Conservation (phyloP, 495 filamentous ascomycete species). For the Ramalina intermedia region DNA sequence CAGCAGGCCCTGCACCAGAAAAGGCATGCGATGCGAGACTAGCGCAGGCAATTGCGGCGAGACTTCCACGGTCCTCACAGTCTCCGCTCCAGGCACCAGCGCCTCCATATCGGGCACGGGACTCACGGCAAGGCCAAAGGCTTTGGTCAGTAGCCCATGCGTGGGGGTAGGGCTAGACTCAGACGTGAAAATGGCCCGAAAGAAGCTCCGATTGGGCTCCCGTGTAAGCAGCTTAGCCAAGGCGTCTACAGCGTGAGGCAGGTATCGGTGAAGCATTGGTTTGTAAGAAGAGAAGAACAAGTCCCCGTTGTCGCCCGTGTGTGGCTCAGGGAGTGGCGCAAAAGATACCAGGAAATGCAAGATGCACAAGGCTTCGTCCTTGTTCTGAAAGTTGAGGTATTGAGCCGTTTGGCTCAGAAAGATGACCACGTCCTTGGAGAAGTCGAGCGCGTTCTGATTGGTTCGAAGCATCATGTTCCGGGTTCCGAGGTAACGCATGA, state of each 20-base stretch:
- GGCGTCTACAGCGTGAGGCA: slow-evolving; percentile 75
- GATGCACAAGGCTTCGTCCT: slow-evolving; percentile 76
- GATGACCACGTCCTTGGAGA: slow-evolving; percentile 90
- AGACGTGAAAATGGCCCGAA: slow-evolving; percentile 61
- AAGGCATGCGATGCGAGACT: slow-evolving; percentile 62
- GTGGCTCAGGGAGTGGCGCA: slow-evolving; percentile 54
- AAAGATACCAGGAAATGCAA: slow-evolving; percentile 86
- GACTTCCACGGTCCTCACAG: not conserved
- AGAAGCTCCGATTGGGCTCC: slow-evolving; percentile 78
- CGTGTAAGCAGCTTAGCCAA: slow-evolving; percentile 84
- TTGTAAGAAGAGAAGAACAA: slow-evolving; percentile 71
- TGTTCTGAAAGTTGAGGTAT: slow-evolving; percentile 64
- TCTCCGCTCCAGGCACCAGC: slow-evolving; percentile 17
- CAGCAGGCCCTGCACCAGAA: slow-evolving; percentile 79
- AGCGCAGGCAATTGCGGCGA: slow-evolving; percentile 8
- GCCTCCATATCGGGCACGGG: slow-evolving; percentile 51
- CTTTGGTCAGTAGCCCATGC: slow-evolving; percentile 71
- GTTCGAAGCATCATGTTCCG: slow-evolving; percentile 73
- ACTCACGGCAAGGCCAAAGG: slow-evolving; percentile 79
- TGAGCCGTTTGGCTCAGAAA: slow-evolving; percentile 79
- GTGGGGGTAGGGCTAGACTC: slow-evolving; percentile 47
- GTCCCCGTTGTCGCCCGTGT: slow-evolving; percentile 33
- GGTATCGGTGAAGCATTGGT: slow-evolving; percentile 69
- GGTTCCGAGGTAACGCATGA: slow-evolving; percentile 79
- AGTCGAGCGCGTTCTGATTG: slow-evolving; percentile 70